Evolutionary conservation across 768 basidiomycete species (phyloP).

Genomic region (Hericium erinaceus): DNA sequence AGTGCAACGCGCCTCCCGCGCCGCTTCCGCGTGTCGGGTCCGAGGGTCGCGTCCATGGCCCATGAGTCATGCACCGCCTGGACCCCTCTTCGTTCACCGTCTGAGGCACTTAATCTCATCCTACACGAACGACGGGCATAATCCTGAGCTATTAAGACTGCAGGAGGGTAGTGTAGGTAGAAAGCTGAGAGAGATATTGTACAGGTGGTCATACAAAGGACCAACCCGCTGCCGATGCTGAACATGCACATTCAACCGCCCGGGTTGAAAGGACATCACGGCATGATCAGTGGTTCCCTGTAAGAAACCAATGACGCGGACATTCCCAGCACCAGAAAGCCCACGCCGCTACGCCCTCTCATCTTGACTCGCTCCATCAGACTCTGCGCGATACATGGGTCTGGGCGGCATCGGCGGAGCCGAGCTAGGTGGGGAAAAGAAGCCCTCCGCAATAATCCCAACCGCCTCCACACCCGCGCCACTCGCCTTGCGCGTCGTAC

Average conservation of each 20-base stretch:
- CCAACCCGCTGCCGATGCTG: too few species aligned
- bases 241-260: background rate
- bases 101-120: background rate
- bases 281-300: background rate
- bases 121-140: too few species aligned
- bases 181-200: too few species aligned
- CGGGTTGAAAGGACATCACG: background rate
- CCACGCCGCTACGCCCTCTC: background rate
- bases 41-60: background rate
- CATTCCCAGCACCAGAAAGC: background rate
- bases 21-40: background rate
- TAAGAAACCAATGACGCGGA: background rate
- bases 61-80: background rate
- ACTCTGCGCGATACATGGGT: background rate
- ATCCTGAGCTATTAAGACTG: too few species aligned
- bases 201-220: too few species aligned
- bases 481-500: slow-evolving; percentile 48
- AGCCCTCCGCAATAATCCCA: slow-evolving; percentile 68
- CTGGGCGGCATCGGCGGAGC: slow-evolving; percentile 3
- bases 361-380: slow-evolving; percentile 1
- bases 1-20: background rate
- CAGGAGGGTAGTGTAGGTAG: too few species aligned
- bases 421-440: slow-evolving; percentile 50
- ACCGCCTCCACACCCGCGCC: slow-evolving; percentile 72
- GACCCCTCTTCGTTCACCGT: background rate